Base-by-base conservation (phyloP, 768 basidiomycete genomes). In the Inosperma sp. region DNA sequence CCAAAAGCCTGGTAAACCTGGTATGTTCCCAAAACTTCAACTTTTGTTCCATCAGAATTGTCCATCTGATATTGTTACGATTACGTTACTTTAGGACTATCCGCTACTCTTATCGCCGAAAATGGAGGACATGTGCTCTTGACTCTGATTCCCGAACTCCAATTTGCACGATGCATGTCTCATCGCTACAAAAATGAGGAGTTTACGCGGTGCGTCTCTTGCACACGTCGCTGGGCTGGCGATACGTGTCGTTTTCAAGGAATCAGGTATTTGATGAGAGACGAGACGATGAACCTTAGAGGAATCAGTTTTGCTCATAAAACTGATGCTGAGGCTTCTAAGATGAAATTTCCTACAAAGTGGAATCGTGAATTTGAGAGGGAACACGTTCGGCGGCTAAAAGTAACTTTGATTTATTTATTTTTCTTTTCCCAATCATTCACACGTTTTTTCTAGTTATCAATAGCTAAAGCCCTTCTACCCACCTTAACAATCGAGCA, bases 241-340 rank as follows among this genome's bases (percentile, higher is more conserved):
- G 88, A 91, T 62, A 89, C 87, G 2, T 91, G 88, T 62, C 82
- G 88, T 21, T 91, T 91, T 67, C 88, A 90, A 64, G 81, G 82
- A n/a, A 86, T 91, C 56, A 80, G 88, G 16, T 86, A 81, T 62
- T 84, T 91, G 66, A 71, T 86, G 59, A 82, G 84, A 54, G 81
- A 87, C 53, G 55, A 66, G 33, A 71, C 81, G 33, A 68, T 76
- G 53, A 75, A 77, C 35, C 78, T 88, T 40, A 73, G 80, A 37
- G 84, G 81, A 17, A 78, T 87, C 47, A 81, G 82, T 57, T 91
- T 89, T 57, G 77, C 81, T 27, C 84, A 85, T 66, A 77, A 74
- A 53, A 78, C 79, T 37, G 31, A 52, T 53, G 68, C 76, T 2
- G 81, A 83, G 55, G 67, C 73, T 19, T 79, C 82, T 3, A 73